Base-by-base conservation (phyloP, 2,329 filamentous ascomycete genomes). In the Aspergillus piperis region DNA sequence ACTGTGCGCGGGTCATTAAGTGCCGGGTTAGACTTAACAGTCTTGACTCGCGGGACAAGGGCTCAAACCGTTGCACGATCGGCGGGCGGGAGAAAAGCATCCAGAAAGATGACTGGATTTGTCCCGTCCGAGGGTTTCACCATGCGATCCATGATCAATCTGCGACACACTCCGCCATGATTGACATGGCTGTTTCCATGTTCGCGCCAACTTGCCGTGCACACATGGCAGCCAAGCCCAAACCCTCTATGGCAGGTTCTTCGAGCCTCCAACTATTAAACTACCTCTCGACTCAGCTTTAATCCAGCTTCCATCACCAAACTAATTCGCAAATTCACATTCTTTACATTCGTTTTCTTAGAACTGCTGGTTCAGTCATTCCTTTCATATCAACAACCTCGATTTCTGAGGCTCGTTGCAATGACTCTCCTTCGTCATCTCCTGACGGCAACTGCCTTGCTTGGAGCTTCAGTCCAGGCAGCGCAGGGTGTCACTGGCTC, bases 401-500 rank as follows among this genome's bases (percentile, higher is more conserved):
- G 19, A 44, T 44, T 23, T 44, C 41, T 44, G 41, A 44, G 41
- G 41, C 41, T 15, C 19, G 10, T 44, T 13, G 41, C 41, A 27
- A 70, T 70, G 68, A 54, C 64, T 8, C 38, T 69, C 23, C 44
- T 67, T 54, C 61, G 58, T 50, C 59, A 66, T 19, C 47, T 71
- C 21, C 17, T 70, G 17, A 53, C 63, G 11, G 61, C 60, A 30
- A 49, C 64, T n/a, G 63, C 64, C 39, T 55, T 71, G 13, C 48
- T 71, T 10, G 60, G 66, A 44, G 64, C 55, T n/a, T 62, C 62
- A 36, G 63, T 60, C 8, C 61, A 60, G 5, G 68, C 69, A 25
- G 61, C 67, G 17, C 25, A 27, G n/a, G 64, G 66, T 7, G 70
- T 73, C 15, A 61, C 64, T 7, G 69, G 71, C 8, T 65, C 73